A percentile compares a stretch with the other conserved stretches of the same genome.
Conservation (phyloP, 768 basidiomycete genomes). For the Tylopilus sp. region DNA sequence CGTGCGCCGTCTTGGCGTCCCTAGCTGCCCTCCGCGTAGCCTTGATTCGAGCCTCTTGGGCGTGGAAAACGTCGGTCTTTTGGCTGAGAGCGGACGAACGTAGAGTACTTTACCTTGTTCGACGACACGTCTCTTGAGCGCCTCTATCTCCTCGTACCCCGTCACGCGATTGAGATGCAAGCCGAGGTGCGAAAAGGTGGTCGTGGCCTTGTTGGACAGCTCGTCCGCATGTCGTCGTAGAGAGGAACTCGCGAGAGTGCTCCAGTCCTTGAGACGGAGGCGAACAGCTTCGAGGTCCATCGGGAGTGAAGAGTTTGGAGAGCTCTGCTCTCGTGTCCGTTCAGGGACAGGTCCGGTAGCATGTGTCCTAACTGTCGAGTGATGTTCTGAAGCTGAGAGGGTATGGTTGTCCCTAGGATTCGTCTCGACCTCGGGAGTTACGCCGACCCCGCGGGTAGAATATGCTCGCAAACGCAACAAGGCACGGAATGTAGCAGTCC, state of each 20-base stretch:
- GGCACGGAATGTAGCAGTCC: slow-evolving; percentile 3
- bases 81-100: not conserved
- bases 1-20: slow-evolving; percentile 71
- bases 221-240: slow-evolving; percentile 52
- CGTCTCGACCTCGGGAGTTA: slow-evolving; percentile 1
- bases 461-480: slow-evolving; percentile 12
- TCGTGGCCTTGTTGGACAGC: slow-evolving; percentile 54
- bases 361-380: slow-evolving; percentile 1
- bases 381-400: slow-evolving; percentile 2
- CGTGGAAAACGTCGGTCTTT: slow-evolving; percentile 11
- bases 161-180: slow-evolving; percentile 80
- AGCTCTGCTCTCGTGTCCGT: not conserved
- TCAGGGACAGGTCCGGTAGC: not conserved
- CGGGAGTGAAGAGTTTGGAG: not conserved
- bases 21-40: slow-evolving; percentile 63
- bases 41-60: slow-evolving; percentile 70
- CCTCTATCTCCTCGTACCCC: slow-evolving; percentile 89
- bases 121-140: slow-evolving; percentile 71
- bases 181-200: slow-evolving; percentile 71
- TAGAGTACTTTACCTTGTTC: slow-evolving; percentile 63
- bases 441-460: slow-evolving; percentile 2
- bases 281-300: slow-evolving; percentile 35
- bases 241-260: slow-evolving; percentile 31
- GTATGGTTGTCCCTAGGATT: slow-evolving; percentile 1
- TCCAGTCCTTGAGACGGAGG: slow-evolving; percentile 44